Evolutionary conservation across 768 basidiomycete genomes (phyloP).

Genomic region (Chalciporus chontae): DNA sequence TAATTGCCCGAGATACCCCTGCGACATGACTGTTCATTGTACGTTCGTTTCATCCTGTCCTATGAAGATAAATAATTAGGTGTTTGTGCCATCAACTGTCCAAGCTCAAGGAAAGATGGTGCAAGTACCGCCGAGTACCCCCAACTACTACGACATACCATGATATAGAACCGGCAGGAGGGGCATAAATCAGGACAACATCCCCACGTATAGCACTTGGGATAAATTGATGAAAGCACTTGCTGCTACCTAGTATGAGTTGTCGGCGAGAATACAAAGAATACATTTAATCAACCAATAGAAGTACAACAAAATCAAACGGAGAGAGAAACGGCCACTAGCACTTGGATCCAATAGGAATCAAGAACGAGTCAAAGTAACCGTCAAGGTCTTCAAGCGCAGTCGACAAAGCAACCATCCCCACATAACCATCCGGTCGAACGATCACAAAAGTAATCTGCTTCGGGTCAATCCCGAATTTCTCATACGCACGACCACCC

Average conservation of each 20-base stretch:
- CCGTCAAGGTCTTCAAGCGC: conserved; percentile 33
- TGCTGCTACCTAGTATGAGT: too few relatives aligned
- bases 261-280: neutral
- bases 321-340: neutral
- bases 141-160: too few relatives aligned
- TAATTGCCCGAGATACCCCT: conserved; percentile 26
- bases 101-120: too few relatives aligned
- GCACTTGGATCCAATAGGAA: conserved; percentile 4
- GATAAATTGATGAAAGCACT: too few relatives aligned
- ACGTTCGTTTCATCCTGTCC: neutral
- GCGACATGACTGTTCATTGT: neutral
- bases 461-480: conserved; percentile 30
- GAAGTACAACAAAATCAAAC: neutral
- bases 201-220: too few relatives aligned
- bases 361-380: conserved; percentile 51
- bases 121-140: too few relatives aligned
- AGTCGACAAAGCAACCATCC: conserved; percentile 30
- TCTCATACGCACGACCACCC: conserved; percentile 34
- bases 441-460: conserved; percentile 34
- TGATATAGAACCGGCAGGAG: too few relatives aligned
- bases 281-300: neutral
- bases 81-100: neutral
- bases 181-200: too few relatives aligned
- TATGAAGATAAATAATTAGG: neutral
- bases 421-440: conserved; percentile 41